These are phyloP conservation scores for Pisolithus albus DNA, from an alignment of 768 basidiomycete species.

Conservation along the genomic window DNA sequence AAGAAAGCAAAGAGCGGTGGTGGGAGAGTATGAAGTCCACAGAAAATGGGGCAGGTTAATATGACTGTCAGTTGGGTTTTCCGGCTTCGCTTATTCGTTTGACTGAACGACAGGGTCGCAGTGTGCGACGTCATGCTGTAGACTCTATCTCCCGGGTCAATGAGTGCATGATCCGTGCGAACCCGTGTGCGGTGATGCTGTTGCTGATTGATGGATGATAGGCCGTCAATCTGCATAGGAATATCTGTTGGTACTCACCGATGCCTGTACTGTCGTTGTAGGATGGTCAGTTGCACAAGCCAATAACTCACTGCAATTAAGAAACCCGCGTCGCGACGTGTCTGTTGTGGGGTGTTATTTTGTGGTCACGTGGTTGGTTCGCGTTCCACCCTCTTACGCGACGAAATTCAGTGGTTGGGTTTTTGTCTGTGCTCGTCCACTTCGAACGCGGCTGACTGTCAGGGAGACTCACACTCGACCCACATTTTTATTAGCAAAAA, in stretches of 20 bases:
- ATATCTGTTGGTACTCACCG: too few species aligned
- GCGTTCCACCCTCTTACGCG: constrained; percentile 31
- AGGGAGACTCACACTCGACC: constrained; percentile 12
- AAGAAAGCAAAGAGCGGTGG: constrained; percentile 33
- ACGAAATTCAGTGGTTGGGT: constrained; percentile 15
- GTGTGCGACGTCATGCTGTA: not conserved
- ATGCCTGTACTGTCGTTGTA: too few species aligned
- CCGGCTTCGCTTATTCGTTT: not conserved
- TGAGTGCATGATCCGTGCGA: not conserved
- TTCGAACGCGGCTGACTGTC: constrained; percentile 6
- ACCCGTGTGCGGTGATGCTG: not conserved
- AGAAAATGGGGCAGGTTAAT: not conserved
- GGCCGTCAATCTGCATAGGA: too few species aligned
- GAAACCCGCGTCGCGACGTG: constrained; percentile 25
- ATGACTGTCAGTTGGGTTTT: not conserved
- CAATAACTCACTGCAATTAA: too few species aligned
- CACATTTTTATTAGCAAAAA: constrained; percentile 13
- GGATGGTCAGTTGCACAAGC: too few species aligned
- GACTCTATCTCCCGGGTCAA: not conserved
- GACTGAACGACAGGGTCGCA: not conserved
- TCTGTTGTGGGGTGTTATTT: constrained; percentile 30
- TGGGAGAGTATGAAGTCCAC: constrained; percentile 25
- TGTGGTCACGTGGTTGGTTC: constrained; percentile 33
- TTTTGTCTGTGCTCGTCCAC: constrained; percentile 21
- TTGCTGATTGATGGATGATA: too few species aligned